A percentile compares a stretch with the other conserved stretches of the same genome.
phyloP scores from a whole-genome alignment of 176 grass and related monocot species.

The Zoysia pacifica region DNA sequence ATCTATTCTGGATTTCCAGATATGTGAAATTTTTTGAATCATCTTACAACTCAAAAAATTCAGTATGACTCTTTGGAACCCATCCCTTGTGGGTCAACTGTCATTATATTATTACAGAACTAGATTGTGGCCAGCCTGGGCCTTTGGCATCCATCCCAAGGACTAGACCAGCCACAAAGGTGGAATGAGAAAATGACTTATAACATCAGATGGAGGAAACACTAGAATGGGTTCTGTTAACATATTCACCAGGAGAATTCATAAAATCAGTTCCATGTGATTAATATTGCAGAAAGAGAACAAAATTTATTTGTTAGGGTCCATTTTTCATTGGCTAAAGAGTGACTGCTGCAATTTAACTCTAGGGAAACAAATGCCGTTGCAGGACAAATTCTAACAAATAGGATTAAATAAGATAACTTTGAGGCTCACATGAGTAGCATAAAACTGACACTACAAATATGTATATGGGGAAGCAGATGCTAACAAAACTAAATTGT shows the following conservation, averaged over 20 bases:
- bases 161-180: background rate
- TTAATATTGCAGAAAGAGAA: background rate
- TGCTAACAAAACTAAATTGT: background rate
- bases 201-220: background rate
- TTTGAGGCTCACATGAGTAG: background rate
- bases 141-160: background rate
- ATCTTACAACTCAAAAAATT: background rate
- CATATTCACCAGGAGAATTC: constrained; percentile 1
- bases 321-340: background rate
- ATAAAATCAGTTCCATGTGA: constrained; percentile 7
- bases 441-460: background rate
- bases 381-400: background rate
- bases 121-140: background rate
- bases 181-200: constrained; percentile 1
- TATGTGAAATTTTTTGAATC: background rate
- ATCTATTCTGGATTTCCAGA: background rate
- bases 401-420: background rate
- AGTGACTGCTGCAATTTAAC: background rate
- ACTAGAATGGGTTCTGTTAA: background rate
- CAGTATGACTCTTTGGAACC: background rate
- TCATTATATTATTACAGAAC: background rate
- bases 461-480: background rate
- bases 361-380: background rate
- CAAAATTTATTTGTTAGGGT: background rate
- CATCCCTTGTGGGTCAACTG: background rate